phyloP scores from a whole-genome alignment of 139 green algal genomes.

The Bryopsis sp. region DNA sequence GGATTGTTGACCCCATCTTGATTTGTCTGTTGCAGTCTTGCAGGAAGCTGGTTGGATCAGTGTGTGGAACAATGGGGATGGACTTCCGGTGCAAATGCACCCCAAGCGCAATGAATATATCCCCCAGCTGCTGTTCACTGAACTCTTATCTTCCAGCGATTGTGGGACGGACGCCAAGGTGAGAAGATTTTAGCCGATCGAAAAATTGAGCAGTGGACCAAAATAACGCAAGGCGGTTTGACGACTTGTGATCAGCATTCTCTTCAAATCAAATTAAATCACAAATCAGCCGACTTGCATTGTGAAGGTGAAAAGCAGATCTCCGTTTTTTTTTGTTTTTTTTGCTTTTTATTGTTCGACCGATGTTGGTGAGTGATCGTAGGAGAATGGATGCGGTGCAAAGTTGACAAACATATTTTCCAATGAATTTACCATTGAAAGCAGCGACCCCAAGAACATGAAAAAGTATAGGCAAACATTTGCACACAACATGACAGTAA shows the following conservation, averaged over 20 bases:
- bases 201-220: too few relatives aligned
- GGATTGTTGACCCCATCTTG: too few relatives aligned
- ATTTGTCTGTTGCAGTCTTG: too few relatives aligned
- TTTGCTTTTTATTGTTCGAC: too few relatives aligned
- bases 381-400: conserved; percentile 98
- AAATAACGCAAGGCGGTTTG: too few relatives aligned
- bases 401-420: conserved; percentile 99
- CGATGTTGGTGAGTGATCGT: conserved; percentile 91
- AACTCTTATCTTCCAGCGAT: conserved; percentile 97
- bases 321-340: too few relatives aligned
- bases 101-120: conserved; percentile 92
- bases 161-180: conserved; percentile 99
- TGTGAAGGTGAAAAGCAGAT: too few relatives aligned
- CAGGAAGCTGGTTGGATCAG: conserved; percentile 66
- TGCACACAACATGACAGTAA: conserved; percentile 45
- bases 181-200: too few relatives aligned
- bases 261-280: too few relatives aligned
- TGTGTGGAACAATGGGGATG: conserved; percentile 92
- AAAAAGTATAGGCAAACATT: conserved; percentile 84
- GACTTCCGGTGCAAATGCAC: conserved; percentile 92
- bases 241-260: too few relatives aligned
- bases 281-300: too few relatives aligned
- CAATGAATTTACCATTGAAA: conserved; percentile 93
- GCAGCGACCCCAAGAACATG: conserved; percentile 78
- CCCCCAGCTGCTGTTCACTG: conserved; percentile 97